Evolutionary conservation across 2,329 filamentous ascomycete genomes (phyloP).

Genomic region (Trichoderma lentiforme): DNA sequence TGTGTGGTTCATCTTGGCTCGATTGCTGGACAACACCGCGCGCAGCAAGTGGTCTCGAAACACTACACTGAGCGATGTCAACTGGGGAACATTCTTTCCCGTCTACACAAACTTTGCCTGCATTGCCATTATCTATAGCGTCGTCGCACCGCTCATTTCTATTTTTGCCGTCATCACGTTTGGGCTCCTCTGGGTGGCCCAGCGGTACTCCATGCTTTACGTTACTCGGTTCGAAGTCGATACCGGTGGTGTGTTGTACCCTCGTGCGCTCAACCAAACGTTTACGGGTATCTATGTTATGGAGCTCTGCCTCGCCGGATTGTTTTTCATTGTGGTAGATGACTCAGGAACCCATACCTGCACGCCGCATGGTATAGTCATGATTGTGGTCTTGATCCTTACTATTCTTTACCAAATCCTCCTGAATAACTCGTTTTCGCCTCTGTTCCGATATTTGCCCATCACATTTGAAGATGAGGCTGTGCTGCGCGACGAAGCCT

Average conservation of each 20-base stretch:
- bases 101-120: slow-evolving; percentile 96
- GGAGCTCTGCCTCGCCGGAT: slow-evolving; percentile 82
- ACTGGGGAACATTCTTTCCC: slow-evolving; percentile 93
- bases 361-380: slow-evolving; percentile 74
- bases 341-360: slow-evolving; percentile 54
- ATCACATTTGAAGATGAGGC: slow-evolving; percentile 97
- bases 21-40: slow-evolving; percentile 77
- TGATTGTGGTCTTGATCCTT: slow-evolving; percentile 70
- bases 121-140: slow-evolving; percentile 83
- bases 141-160: slow-evolving; percentile 86
- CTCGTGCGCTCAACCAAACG: slow-evolving; percentile 88
- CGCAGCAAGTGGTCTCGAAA: slow-evolving; percentile 82
- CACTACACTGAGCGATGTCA: slow-evolving; percentile 70
- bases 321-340: slow-evolving; percentile 77
- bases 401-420: slow-evolving; percentile 77
- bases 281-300: slow-evolving; percentile 95
- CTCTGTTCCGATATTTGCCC: slow-evolving; percentile 82
- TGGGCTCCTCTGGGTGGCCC: slow-evolving; percentile 84
- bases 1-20: slow-evolving; percentile 77
- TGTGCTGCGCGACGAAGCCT: slow-evolving; percentile 83
- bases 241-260: slow-evolving; percentile 89
- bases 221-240: slow-evolving; percentile 86
- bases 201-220: slow-evolving; percentile 96
- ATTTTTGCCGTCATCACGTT: slow-evolving; percentile 94
- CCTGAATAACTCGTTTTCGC: slow-evolving; percentile 78